Evolutionary conservation across 2,329 filamentous ascomycete genomes (phyloP).

Genomic region (Ophiocordyceps polyrhachis-furcata): DNA sequence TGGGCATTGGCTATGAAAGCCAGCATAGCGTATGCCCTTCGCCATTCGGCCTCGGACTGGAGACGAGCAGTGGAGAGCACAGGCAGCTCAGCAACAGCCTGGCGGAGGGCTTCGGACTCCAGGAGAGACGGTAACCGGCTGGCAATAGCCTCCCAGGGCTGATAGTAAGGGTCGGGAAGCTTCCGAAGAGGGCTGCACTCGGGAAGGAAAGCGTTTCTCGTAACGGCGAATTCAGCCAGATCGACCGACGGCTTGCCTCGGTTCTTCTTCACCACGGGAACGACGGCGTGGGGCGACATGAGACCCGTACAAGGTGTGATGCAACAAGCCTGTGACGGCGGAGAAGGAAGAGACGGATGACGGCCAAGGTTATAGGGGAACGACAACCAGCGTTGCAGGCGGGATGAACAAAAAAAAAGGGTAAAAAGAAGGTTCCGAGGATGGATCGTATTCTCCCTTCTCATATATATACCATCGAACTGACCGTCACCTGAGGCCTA

Average conservation of each 20-base stretch:
- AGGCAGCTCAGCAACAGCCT: slow-evolving; percentile 45
- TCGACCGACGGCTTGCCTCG: slow-evolving; percentile 8
- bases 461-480: too few relatives aligned
- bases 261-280: slow-evolving; percentile 6
- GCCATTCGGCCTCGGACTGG: slow-evolving; percentile 51
- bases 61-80: slow-evolving; percentile 49
- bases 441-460: too few relatives aligned
- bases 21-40: slow-evolving; percentile 61
- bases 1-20: slow-evolving; percentile 71
- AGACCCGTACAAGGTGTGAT: background rate
- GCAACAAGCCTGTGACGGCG: too few relatives aligned
- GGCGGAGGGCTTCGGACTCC: slow-evolving; percentile 41
- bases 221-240: slow-evolving; percentile 18
- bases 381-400: too few relatives aligned
- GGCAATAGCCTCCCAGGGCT: slow-evolving; percentile 58
- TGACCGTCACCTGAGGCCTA: background rate
- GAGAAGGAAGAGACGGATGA: too few relatives aligned
- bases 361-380: too few relatives aligned
- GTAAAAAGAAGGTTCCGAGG: too few relatives aligned
- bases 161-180: slow-evolving; percentile 55
- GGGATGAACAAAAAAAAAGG: too few relatives aligned
- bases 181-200: slow-evolving; percentile 43
- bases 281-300: slow-evolving; percentile 26
- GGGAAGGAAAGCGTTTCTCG: slow-evolving; percentile 59
- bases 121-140: slow-evolving; percentile 50